A percentile compares a stretch with the other conserved stretches of the same genome.
Evolutionary conservation across 179 eudicot genomes (phyloP).

Genomic region (Corrigiola litoralis): DNA sequence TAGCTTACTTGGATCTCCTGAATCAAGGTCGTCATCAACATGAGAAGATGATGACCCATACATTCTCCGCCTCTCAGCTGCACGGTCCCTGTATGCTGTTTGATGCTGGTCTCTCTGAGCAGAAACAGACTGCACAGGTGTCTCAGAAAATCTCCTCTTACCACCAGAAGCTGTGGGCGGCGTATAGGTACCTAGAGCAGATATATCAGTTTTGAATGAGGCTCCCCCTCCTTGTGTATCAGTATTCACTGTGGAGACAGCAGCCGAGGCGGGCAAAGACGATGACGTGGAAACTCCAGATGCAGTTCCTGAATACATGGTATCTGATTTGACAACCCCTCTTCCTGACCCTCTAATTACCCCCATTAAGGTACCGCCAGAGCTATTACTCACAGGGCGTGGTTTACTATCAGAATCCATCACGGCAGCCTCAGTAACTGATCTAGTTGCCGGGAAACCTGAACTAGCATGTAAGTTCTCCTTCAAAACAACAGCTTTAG

Average conservation of each 20-base stretch:
- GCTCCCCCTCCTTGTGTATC: slow-evolving; percentile 35
- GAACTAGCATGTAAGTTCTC: slow-evolving; percentile 44
- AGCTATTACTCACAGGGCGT: slow-evolving; percentile 49
- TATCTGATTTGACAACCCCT: slow-evolving; percentile 65
- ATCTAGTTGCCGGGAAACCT: slow-evolving; percentile 23
- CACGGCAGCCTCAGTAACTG: slow-evolving; percentile 26
- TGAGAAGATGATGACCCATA: slow-evolving; percentile 72
- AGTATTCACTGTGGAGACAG: slow-evolving; percentile 28
- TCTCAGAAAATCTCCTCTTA: slow-evolving; percentile 91
- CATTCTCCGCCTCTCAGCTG: slow-evolving; percentile 95
- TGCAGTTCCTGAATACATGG: slow-evolving; percentile 43
- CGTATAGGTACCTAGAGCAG: slow-evolving; percentile 72
- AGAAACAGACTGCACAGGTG: slow-evolving; percentile 52
- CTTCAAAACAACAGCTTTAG: slow-evolving; percentile 33
- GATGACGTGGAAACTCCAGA: slow-evolving; percentile 26
- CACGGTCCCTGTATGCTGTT: slow-evolving; percentile 82
- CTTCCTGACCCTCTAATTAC: slow-evolving; percentile 89
- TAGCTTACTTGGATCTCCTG: slow-evolving; percentile 76
- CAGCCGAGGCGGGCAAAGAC: slow-evolving; percentile 23
- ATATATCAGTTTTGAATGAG: slow-evolving; percentile 80
- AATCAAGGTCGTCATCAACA: slow-evolving; percentile 55
- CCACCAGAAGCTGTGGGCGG: slow-evolving; percentile 63
- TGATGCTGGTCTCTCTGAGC: slow-evolving; percentile 60
- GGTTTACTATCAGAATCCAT: slow-evolving; percentile 52
- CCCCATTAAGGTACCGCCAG: slow-evolving; percentile 72